These are phyloP conservation scores for Neofusicoccum umdonicola DNA, from an alignment of 2,329 filamentous ascomycete genomes.

Conservation along the genomic window DNA sequence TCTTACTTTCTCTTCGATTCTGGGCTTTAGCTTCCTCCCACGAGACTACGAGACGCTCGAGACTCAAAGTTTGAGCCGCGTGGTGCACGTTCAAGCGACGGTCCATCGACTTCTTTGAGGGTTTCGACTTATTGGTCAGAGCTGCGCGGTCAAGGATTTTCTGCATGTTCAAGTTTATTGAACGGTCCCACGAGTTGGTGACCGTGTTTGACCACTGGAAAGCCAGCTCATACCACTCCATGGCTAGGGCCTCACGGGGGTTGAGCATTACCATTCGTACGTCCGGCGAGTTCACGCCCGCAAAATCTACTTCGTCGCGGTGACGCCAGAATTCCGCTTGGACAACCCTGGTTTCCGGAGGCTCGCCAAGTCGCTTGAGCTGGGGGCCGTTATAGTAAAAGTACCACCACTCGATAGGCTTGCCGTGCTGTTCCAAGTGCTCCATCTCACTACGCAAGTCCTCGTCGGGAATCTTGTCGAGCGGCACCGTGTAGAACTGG, in stretches of 20 bases:
- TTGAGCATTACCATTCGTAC: not conserved
- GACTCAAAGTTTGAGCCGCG: no score
- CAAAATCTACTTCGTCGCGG: not conserved
- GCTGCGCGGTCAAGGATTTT: not conserved
- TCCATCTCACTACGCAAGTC: not conserved
- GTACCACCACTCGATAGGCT: not conserved
- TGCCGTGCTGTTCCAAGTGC: not conserved
- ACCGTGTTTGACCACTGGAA: not conserved
- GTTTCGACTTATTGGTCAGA: not conserved
- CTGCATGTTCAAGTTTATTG: not conserved
- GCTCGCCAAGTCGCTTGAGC: not conserved
- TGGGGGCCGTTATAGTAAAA: not conserved
- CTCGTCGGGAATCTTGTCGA: not conserved
- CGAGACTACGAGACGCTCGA: no score
- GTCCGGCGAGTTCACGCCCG: no score
- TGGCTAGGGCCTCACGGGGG: constrained; percentile 22
- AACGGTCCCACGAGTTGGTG: not conserved
- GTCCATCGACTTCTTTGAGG: no score
- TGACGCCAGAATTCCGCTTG: not conserved
- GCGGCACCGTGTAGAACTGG: constrained; percentile 35
- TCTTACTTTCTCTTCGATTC: no score
- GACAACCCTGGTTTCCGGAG: not conserved
- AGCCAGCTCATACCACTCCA: constrained; percentile 33
- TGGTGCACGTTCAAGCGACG: no score
- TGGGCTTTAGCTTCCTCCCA: no score